Base-by-base conservation (phyloP, 345 rosid species). In the Limnanthes douglasii region DNA sequence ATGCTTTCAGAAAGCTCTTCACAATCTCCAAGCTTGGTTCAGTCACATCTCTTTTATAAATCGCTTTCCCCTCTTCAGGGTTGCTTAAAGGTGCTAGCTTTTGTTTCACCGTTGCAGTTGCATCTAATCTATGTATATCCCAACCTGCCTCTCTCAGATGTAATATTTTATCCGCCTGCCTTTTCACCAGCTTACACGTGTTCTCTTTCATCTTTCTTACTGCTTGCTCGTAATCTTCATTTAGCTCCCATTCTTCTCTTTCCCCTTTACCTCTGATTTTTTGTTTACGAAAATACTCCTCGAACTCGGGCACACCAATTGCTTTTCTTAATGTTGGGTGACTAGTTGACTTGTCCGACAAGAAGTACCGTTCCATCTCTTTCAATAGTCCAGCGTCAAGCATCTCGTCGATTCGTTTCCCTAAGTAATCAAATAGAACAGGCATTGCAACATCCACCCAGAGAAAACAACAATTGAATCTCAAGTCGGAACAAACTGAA, bases 271-370 rank as follows among this genome's bases (percentile, higher is more conserved):
- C 15, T 48, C 35, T 28, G 36, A 27, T 13, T 10, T 35, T 31
- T 34, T n/a, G 52, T 32, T 18, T 40, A 46, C 46, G 49, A 18
- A 84, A 90, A 57, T 66, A 79, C 1, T 31, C 23, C 21, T 70
- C 72, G 39, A 90, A 80, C 72, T 90, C 95, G 21, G 92, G 92
- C 8, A 90, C 92, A 2, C 98, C 95, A 24, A 90, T 90, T 8
- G 98, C 86, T 27, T 73, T 90, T 46, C 70, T 42, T 18, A 90
- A 29, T 37, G 94, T 92, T n/a, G 29, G 39, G 40, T 43, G 66
- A 42, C 16, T 16, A 18, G 16, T 17, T 12, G 50, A 23, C 31
- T 51, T 29, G 0, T 12, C 41, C 29, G 72, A 61, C 31, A 61
- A 46, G 56, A 64, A 78, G 21, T 63, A 77, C 46, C 41, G 34